Percentiles rank a stretch among this genome's conserved stretches.
These are phyloP conservation scores for Artemisia argyi DNA, from an alignment of 129 eudicot species.

Conservation along the genomic window DNA sequence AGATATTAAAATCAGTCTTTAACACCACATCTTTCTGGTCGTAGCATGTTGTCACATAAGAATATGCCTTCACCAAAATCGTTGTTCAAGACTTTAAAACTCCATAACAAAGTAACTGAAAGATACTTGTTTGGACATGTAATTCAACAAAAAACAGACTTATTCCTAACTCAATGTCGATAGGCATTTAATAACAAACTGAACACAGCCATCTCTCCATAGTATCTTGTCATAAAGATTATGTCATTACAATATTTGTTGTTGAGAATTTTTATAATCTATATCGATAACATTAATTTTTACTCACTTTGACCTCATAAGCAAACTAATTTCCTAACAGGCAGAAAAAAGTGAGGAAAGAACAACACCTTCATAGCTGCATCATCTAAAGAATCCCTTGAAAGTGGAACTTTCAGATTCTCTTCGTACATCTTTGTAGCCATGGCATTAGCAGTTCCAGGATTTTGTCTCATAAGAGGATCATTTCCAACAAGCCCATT, in stretches of 20 bases:
- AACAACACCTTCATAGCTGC: slow-evolving; percentile 85
- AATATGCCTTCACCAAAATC: neutral
- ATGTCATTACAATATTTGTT: slow-evolving; percentile 2
- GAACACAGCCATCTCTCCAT: neutral
- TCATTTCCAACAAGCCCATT: slow-evolving; percentile 86
- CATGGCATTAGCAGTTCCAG: slow-evolving; percentile 81
- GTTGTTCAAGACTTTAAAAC: neutral
- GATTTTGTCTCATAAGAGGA: slow-evolving; percentile 73
- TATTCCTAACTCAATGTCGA: too few species aligned
- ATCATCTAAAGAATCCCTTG: slow-evolving; percentile 68
- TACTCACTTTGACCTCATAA: neutral
- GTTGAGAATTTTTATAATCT: neutral
- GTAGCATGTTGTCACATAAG: neutral
- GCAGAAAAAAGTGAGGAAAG: neutral
- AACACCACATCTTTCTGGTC: neutral
- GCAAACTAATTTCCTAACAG: neutral
- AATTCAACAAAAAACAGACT: too few species aligned
- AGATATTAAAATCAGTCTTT: neutral
- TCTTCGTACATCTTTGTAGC: slow-evolving; percentile 97
- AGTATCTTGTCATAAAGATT: neutral
- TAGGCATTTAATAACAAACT: neutral
- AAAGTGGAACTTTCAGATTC: slow-evolving; percentile 62
- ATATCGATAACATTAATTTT: neutral
- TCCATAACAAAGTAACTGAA: neutral
- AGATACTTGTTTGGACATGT: neutral